phyloP scores from a whole-genome alignment of 345 rosid species.

The Noccaea bulbosa region DNA sequence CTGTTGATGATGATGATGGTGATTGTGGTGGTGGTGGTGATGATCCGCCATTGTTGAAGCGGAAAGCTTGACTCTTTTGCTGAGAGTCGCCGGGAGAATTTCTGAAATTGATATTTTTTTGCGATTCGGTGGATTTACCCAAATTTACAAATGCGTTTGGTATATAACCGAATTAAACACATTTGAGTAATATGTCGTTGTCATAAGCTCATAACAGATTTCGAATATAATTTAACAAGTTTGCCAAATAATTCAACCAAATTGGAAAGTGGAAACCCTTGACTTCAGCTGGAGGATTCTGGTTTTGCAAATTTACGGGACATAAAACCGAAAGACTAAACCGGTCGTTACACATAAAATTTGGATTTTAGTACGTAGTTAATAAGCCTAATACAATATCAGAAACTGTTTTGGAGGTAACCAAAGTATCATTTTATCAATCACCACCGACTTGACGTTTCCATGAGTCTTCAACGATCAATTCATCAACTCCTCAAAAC shows the following conservation, averaged over 20 bases:
- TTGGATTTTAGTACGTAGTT: too few relatives aligned
- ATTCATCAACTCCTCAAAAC: constrained; percentile 83
- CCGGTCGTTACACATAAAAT: too few relatives aligned
- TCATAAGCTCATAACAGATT: too few relatives aligned
- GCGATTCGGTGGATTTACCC: constrained; percentile 19
- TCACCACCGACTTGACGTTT: constrained; percentile 95
- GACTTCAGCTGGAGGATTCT: too few relatives aligned
- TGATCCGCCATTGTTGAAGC: constrained; percentile 59
- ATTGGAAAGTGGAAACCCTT: too few relatives aligned
- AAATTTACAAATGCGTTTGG: neutral
- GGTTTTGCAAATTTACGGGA: too few relatives aligned
- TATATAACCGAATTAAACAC: constrained; percentile 11
- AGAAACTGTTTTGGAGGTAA: neutral
- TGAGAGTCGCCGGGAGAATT: constrained; percentile 32
- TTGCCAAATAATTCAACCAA: too few relatives aligned
- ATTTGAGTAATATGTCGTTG: too few relatives aligned
- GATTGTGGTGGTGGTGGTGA: constrained; percentile 23
- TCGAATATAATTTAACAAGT: too few relatives aligned
- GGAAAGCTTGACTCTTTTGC: constrained; percentile 19
- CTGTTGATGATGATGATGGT: constrained; percentile 56
- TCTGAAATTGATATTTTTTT: neutral
- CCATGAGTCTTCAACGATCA: constrained; percentile 95
- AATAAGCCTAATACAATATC: neutral
- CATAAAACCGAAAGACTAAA: too few relatives aligned
- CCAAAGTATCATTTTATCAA: constrained; percentile 36